Conservation (phyloP, 176 grass and related monocot species). For the Bonia amplexicaulis region DNA sequence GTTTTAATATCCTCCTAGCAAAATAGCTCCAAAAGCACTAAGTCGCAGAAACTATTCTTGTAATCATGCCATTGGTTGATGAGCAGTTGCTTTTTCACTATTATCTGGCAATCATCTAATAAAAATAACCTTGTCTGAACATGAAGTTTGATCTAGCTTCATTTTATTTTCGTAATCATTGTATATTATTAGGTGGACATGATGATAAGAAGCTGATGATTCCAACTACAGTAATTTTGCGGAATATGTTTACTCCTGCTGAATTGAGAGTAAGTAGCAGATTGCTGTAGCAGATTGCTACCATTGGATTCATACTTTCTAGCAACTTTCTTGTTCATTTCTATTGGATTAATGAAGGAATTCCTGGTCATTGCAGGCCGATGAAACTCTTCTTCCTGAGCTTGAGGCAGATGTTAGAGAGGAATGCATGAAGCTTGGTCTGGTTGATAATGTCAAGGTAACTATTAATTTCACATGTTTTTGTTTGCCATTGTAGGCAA, state of each 20-base stretch:
- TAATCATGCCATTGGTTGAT: not conserved
- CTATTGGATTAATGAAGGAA: slow-evolving; percentile 24
- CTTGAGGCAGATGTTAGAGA: slow-evolving; percentile 84
- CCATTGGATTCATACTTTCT: not conserved
- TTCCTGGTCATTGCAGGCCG: slow-evolving; percentile 44
- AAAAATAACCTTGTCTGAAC: not conserved
- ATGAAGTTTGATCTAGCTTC: not conserved
- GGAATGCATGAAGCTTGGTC: slow-evolving; percentile 76
- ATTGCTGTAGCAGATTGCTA: slow-evolving; percentile 25
- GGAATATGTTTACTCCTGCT: slow-evolving; percentile 79
- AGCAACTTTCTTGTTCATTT: slow-evolving; percentile 4
- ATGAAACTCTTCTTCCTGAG: slow-evolving; percentile 82
- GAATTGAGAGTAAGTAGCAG: slow-evolving; percentile 74
- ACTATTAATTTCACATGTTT: slow-evolving; percentile 6
- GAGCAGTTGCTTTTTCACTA: slow-evolving; percentile 2
- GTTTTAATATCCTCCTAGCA: not conserved
- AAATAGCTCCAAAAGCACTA: not conserved
- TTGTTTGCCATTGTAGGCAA: not conserved
- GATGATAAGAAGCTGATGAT: slow-evolving; percentile 83
- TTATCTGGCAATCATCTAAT: not conserved
- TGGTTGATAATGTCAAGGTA: slow-evolving; percentile 90
- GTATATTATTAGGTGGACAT: slow-evolving; percentile 72
- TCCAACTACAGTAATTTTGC: slow-evolving; percentile 69
- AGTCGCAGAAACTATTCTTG: not conserved
- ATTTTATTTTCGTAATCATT: slow-evolving; percentile 9